Evolutionary conservation across 169 alveolate species (phyloP).

Genomic region (Eimeria tenella): DNA sequence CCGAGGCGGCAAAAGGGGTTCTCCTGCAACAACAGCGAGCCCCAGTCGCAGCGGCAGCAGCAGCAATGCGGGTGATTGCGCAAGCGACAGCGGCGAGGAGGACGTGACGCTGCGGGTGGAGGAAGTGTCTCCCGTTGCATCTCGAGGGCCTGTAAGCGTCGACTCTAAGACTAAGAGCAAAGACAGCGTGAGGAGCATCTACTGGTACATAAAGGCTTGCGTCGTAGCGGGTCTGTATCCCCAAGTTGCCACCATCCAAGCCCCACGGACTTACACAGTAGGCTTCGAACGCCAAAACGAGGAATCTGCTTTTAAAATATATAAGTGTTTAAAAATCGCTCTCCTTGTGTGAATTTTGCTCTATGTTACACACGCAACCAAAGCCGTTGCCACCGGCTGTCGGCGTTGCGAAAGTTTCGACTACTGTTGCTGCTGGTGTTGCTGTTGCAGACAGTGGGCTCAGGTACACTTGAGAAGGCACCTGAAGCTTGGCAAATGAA

Average conservation of each 20-base stretch:
- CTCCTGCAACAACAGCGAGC: constrained; percentile 27
- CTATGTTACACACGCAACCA: too few species aligned
- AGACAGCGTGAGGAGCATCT: constrained; percentile 46
- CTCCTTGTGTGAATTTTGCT: too few species aligned
- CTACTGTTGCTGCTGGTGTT: constrained; percentile 23
- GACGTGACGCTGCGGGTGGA: constrained; percentile 26
- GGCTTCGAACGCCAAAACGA: neutral
- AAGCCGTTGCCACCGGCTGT: neutral
- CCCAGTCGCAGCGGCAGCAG: constrained; percentile 15
- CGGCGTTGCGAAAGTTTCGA: neutral
- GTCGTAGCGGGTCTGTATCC: constrained; percentile 78
- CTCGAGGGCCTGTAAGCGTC: neutral
- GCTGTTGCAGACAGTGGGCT: constrained; percentile 71
- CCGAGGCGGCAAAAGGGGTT: neutral
- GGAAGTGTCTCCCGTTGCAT: neutral
- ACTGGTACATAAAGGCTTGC: constrained; percentile 72
- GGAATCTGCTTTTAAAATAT: neutral
- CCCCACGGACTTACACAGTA: constrained; percentile 69
- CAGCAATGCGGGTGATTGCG: constrained; percentile 20
- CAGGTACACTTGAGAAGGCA: constrained; percentile 70
- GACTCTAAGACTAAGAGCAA: neutral
- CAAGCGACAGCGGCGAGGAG: constrained; percentile 47
- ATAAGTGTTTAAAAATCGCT: too few species aligned
- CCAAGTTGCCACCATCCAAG: constrained; percentile 65
- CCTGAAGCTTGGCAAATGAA: constrained; percentile 74